Percentiles rank a stretch among this genome's conserved stretches.
phyloP scores from a whole-genome alignment of 805 yeast species.

The Myxozyma neglecta region DNA sequence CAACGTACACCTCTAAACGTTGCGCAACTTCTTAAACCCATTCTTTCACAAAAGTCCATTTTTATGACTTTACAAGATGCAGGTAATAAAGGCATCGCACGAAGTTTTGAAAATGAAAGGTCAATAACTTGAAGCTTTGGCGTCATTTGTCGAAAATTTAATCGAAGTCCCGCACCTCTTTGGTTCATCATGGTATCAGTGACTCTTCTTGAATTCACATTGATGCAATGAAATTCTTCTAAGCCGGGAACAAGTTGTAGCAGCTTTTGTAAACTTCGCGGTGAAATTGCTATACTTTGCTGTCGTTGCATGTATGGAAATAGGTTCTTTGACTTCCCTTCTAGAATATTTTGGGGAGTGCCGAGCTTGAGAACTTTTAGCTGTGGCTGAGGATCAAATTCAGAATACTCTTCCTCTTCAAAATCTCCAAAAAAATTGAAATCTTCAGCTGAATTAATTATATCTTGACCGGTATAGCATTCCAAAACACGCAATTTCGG shows the following conservation, averaged over 20 bases:
- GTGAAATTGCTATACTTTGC: not conserved
- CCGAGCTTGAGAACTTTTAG: conserved; percentile 3
- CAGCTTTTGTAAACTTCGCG: conserved; percentile 9
- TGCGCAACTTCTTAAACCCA: conserved; percentile 9
- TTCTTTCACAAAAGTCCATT: conserved; percentile 4
- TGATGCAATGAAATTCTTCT: conserved; percentile 12
- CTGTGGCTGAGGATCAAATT: conserved; percentile 3
- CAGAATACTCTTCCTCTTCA: not conserved
- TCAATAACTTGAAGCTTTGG: conserved; percentile 6
- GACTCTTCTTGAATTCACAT: conserved; percentile 9
- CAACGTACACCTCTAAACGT: conserved; percentile 40
- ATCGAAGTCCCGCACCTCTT: conserved; percentile 8
- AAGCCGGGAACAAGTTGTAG: conserved; percentile 6
- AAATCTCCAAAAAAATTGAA: not conserved
- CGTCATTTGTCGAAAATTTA: conserved; percentile 14
- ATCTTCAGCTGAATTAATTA: conserved; percentile 4
- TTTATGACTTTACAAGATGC: conserved; percentile 9
- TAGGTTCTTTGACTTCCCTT: not conserved
- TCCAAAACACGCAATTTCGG: conserved; percentile 10
- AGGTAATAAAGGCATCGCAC: conserved; percentile 14
- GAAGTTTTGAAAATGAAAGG: conserved; percentile 8
- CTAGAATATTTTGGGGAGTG: not conserved
- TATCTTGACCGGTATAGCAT: conserved; percentile 5
- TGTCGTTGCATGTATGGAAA: conserved; percentile 8
- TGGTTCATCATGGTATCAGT: conserved; percentile 13